Base-by-base conservation (phyloP, 2,329 filamentous ascomycete genomes). In the Fusarium sp. region DNA sequence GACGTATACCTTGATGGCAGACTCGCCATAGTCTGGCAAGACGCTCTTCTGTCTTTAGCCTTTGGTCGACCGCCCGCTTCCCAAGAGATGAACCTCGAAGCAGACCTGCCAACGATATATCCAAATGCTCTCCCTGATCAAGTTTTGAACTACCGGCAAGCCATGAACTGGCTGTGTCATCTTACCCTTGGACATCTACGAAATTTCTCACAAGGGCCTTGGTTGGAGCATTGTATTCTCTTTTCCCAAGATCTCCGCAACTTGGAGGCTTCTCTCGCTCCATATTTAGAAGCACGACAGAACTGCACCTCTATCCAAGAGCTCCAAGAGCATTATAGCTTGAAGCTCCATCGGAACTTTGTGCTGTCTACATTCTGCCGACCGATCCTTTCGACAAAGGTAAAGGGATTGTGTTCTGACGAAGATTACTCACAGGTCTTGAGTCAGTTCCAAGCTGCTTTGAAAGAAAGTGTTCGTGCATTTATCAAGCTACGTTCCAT, bases 111-210 rank as follows among this genome's bases (percentile, higher is more conserved):
- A 9, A 18, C 38, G 12, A n/a, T 65, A 29, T 25, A 13, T 6
- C 1, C 5, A 13, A 8, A 38, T 20, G 46, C 27, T 3, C 10
- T 41, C 2, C 6, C 15, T 16, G 30, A 30, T 0, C 38, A 38
- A 2, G 34, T 7, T n/a, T 38, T 72, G 10, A 25, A 22, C 15
- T 73, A 73, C 25, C 54, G 44, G 6, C 46, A 65, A 25, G 69
- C 69, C 6, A 70, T 73, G 61, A 62, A 72, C 27, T 72, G 69
- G 69, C 29, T 73, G 11, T 72, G 67, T 1, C 64, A 69, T 34
- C 12, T 64, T 6, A 52, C 52, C 0, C 30, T 68, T 16, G 34
- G n/a, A 8, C 49, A 64, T 41, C 16, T 58, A 22, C 22, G 46
- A 40, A 29, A 25, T 2, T 12, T 27, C 10, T 34, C 57, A 22